Evolutionary conservation across 1,284 basidiomycete species (phyloP).

Genomic region (Coniferiporia sulphurascens): DNA sequence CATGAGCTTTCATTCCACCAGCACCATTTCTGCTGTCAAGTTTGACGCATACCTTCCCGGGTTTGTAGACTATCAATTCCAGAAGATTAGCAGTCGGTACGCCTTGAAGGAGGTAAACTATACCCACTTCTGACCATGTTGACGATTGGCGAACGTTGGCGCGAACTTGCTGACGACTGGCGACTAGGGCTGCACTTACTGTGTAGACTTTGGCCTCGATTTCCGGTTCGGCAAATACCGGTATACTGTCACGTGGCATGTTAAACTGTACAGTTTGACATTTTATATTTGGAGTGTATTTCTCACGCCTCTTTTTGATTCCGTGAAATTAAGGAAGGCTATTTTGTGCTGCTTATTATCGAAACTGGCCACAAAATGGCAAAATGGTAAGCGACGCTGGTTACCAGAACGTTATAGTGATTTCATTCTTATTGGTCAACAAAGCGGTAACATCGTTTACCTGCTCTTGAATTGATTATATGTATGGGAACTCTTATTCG

Average conservation of each 20-base stretch:
- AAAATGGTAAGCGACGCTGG: too few relatives aligned
- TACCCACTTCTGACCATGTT: slow-evolving; percentile 66
- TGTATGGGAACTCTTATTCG: too few relatives aligned
- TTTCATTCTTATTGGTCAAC: too few relatives aligned
- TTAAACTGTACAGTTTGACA: slow-evolving; percentile 1
- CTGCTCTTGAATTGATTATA: too few relatives aligned
- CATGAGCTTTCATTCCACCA: slow-evolving; percentile 3
- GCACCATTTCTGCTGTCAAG: not conserved
- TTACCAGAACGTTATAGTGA: too few relatives aligned
- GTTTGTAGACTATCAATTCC: slow-evolving; percentile 79
- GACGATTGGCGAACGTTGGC: slow-evolving; percentile 29
- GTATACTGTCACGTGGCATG: not conserved
- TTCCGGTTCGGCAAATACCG: not conserved
- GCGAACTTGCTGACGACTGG: not conserved
- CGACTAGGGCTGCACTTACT: not conserved
- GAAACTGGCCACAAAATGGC: too few relatives aligned
- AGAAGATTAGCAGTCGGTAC: not conserved
- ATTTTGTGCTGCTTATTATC: too few relatives aligned
- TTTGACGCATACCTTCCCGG: slow-evolving; percentile 77
- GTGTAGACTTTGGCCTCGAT: not conserved
- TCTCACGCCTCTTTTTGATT: not conserved
- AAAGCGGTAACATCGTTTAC: too few relatives aligned
- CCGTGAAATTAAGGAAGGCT: too few relatives aligned
- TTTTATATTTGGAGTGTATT: not conserved
- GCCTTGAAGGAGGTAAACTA: slow-evolving; percentile 26